phyloP scores from a whole-genome alignment of 148 eudicot genomes.

The Heliosperma pusillum region DNA sequence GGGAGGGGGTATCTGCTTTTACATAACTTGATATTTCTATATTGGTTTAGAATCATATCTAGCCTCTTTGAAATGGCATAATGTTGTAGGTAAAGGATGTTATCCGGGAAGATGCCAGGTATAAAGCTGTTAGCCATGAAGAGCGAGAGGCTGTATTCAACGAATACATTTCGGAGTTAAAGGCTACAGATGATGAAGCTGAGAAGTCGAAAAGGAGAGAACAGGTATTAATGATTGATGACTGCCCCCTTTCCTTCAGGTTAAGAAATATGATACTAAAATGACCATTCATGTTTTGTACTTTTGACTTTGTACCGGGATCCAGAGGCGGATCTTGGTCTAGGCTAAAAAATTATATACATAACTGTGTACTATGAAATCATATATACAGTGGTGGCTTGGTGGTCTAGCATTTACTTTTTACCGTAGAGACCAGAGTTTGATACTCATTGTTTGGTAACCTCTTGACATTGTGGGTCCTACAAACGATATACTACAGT shows the following conservation, averaged over 20 bases:
- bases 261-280: not conserved
- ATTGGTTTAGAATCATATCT: not conserved
- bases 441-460: too few species aligned
- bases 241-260: not conserved
- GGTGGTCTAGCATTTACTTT: too few species aligned
- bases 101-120: slow-evolving; percentile 74
- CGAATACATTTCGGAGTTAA: slow-evolving; percentile 70
- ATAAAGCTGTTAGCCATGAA: slow-evolving; percentile 85
- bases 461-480: too few species aligned
- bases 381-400: too few species aligned
- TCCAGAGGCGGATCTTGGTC: too few species aligned
- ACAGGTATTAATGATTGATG: slow-evolving; percentile 49
- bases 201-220: slow-evolving; percentile 74
- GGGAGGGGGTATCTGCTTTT: too few species aligned
- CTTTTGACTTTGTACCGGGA: not conserved
- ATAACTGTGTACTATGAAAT: too few species aligned
- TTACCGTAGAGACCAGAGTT: too few species aligned
- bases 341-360: too few species aligned
- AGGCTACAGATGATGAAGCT: slow-evolving; percentile 63
- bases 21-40: not conserved
- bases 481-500: too few species aligned
- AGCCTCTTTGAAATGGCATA: not conserved
- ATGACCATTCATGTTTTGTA: not conserved
- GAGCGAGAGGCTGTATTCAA: slow-evolving; percentile 79
- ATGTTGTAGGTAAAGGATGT: slow-evolving; percentile 73